Evolutionary conservation across 306 rosid species (phyloP).

Genomic region (Sesbania bispinosa): DNA sequence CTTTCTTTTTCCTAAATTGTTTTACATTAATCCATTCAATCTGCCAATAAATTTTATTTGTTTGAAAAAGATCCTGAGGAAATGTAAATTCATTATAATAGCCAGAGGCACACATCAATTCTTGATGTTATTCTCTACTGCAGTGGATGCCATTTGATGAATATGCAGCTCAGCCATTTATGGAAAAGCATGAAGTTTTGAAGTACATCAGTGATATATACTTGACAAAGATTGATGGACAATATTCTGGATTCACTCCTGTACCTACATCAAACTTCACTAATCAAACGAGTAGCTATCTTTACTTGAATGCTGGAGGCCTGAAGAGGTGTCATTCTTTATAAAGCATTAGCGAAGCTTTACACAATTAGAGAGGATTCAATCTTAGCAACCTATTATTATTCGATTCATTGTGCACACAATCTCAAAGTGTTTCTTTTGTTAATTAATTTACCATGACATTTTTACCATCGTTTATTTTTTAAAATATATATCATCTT

Average conservation of each 20-base stretch:
- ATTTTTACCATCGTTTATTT: too few species aligned
- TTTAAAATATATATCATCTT: too few species aligned
- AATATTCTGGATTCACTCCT: slow-evolving; percentile 61
- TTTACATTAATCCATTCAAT: neutral
- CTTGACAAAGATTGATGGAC: slow-evolving; percentile 48
- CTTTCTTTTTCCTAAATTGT: neutral
- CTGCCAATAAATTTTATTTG: neutral
- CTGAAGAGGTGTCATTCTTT: slow-evolving; percentile 37
- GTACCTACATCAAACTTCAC: slow-evolving; percentile 31
- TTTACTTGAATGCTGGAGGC: slow-evolving; percentile 48
- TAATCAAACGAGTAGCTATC: slow-evolving; percentile 20
- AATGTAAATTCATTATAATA: neutral
- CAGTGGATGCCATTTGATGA: slow-evolving; percentile 92
- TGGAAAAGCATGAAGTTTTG: slow-evolving; percentile 44
- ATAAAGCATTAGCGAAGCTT: neutral
- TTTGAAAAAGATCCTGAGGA: neutral
- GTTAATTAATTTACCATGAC: too few species aligned
- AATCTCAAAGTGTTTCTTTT: neutral
- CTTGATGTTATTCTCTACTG: slow-evolving; percentile 24
- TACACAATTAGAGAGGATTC: neutral
- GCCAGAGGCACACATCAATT: neutral
- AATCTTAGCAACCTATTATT: neutral
- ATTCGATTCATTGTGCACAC: slow-evolving; percentile 17
- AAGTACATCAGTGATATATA: slow-evolving; percentile 42
- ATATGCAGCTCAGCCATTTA: slow-evolving; percentile 53